Conservation (phyloP, 192 early-diverging fungal species). For the Pilaira anomala region DNA sequence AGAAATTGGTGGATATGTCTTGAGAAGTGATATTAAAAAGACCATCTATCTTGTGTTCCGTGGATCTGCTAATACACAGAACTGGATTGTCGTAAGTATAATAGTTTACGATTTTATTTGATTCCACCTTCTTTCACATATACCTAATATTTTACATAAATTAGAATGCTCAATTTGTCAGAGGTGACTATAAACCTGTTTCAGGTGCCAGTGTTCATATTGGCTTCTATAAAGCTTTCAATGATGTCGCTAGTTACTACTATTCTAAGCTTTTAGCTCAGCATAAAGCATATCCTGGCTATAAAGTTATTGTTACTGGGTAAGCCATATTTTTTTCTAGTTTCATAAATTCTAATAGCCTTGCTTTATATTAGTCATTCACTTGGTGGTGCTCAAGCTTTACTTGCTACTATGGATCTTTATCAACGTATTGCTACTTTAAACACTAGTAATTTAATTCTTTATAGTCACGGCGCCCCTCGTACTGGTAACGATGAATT, state of each 20-base stretch:
- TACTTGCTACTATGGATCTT: conserved; percentile 29
- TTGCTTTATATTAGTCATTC: conserved; percentile 23
- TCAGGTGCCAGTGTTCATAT: conserved; percentile 6
- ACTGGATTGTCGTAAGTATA: conserved; percentile 11
- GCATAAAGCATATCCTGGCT: conserved; percentile 11
- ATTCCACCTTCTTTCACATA: no score
- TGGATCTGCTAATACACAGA: neutral
- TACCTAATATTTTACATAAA: neutral
- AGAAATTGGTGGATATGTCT: conserved; percentile 8
- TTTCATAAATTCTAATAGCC: neutral
- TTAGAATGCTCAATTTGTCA: conserved; percentile 14
- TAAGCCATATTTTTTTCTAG: conserved; percentile 3
- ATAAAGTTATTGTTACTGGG: conserved; percentile 25
- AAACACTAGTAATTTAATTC: conserved; percentile 12
- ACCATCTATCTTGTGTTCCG: conserved; percentile 10
- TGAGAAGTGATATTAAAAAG: conserved; percentile 8
- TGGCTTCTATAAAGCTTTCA: conserved; percentile 21
- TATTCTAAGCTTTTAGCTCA: neutral
- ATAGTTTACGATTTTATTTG: neutral
- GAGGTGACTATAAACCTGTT: neutral
- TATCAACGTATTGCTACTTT: conserved; percentile 16
- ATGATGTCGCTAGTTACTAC: neutral
- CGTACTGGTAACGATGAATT: conserved; percentile 15
- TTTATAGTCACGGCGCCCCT: conserved; percentile 18
- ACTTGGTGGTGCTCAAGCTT: conserved; percentile 30